Base-by-base conservation (phyloP, 2,329 filamentous ascomycete species). In the Lizonia empirigonia region DNA sequence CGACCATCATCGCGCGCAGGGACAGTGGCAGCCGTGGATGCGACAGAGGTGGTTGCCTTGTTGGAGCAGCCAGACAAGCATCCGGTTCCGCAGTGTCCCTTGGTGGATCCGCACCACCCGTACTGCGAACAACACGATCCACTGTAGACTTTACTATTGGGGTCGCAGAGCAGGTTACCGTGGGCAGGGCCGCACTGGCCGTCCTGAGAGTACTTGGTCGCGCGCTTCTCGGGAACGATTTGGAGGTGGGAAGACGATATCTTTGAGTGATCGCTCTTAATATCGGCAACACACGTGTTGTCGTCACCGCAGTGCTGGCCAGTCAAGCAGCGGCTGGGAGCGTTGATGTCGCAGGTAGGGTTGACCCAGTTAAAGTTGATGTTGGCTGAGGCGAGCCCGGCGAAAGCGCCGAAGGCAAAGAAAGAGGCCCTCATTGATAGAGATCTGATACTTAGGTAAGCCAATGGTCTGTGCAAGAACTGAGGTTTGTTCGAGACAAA, bases 301-400 rank as follows among this genome's bases (percentile, higher is more conserved):
- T 71, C 53, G 16, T 64, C 48, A 9, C 63, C 63, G 60, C 71
- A 76, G 44, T 71, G 54, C 58, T 76, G 70, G 35, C 74, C 72
- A 41, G 66, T 68, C 40, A 76, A 59, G 53, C 76, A 78, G 16
- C 50, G 54, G 46, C 39, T 63, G 23, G 38, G 59, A 1, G 55
- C 26, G 20, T 50, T 54, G 47, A 60, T 59, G 44, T 75, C 63
- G 64, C 79, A 81, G 3, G 52, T 71, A 18, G 79, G 74, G 39
- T 77, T 72, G 7, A 78, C 75, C 68, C 75, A 75, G 29, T 68
- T 64, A 64, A 80, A 79, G 53, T 77, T 74, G 64, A 81, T 80
- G 62, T 81, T 81, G 45, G 77, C 78, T 5, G 68, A 66, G 16
- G 69, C 67, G 13, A 74, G 55, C 42, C 69, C 69, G 44, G 67